Evolutionary conservation across 768 basidiomycete genomes (phyloP), one percentile per base, ranked within the genome.

Genomic region (Mycena chlorophos): DNA sequence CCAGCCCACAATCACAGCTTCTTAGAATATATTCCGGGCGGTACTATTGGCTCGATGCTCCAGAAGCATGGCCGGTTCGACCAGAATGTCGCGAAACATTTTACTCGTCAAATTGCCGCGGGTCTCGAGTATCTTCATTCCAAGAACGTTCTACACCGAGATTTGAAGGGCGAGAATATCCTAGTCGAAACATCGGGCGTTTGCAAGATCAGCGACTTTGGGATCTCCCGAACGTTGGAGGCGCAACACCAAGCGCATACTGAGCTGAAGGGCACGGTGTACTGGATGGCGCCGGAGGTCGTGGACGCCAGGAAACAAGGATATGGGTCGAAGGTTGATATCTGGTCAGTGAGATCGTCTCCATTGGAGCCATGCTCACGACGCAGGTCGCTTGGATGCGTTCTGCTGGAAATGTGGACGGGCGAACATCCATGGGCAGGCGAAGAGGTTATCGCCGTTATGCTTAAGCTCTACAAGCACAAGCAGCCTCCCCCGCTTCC

Each of bases 201-300:
- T 49, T 94, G 93, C 79, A 97, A 97, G 72, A 97, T 98, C 42
- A 90, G 91, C 1, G 94, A 97, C 70, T 98, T 98, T 66, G 95
- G 95, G 20, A 96, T 96, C 56, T 94, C 92, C n/a, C 97, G 95
- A 69, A 86, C 85, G 63, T 86, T 90, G 50, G 86, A 88, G 51
- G 84, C 90, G 60, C 81, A 83, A 58, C 83, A 78, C 14, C 82
- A 85, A 45, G 86, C 84, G 48, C 78, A 75, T 42, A 92, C 92
- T 1, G 81, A 80, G 16, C 88, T 97, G 87, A 87, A 86, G 71
- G 95, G 95, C 5, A 94, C 94, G 0, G 83, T 91, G 14, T 94
- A 89, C 67, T 98, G 94, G 92, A 96, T 97, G 60, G 94, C 94
- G 1, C 94, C 94, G 0, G 94, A 91, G 72, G 84, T 92, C 28